Base-by-base conservation (phyloP, 176 grass and related monocot genomes). In the Carex myosuroides region DNA sequence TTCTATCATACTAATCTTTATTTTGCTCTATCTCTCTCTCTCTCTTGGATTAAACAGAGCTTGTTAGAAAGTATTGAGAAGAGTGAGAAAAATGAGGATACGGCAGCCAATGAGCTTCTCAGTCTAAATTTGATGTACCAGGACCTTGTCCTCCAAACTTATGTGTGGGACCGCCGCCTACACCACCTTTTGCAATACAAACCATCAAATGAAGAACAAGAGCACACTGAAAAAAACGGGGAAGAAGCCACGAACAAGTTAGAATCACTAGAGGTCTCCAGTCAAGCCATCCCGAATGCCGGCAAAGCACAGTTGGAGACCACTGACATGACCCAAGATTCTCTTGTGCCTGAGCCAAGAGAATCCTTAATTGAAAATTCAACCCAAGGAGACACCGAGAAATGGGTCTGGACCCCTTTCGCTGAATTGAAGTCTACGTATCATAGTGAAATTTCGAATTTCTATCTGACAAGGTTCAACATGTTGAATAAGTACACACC, bases 151-250 rank as follows among this genome's bases (percentile, higher is more conserved):
- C 88, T 99, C 64, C 61, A 89, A 81, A 89, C 89, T 65, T 95
- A 95, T 87, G 74, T 93, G 73, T 99, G 97, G 97, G 97, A 99
- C 85, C 70, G 14, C 80, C 93, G 97, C 61, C 71, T 99, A 78
- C 80, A 91, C 81, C 88, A 94, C 22, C 87, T 99, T 89, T 81
- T 92, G 60, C 85, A 82, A n/a, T 88, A 72, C 81, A 85, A 81
- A 80, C 83, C 79, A 73, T 44, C 80, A 52, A 30, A 78, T 63
- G 54, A 84, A 93, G 50, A 77, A 56, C 73, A 77, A 77, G 73
- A 77, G 48, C 11, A 13, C 50, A 77, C 48, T 18, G 46, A 56
- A 52, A 77, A 56, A 56, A 56, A 24, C 1, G 24, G 7, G 14
- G 67, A 77, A 77, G 73, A 77, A 77, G 16, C 46, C 24, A 33